Base-by-base conservation (phyloP, 2,329 filamentous ascomycete genomes). In the Stachybotrys chartarum region DNA sequence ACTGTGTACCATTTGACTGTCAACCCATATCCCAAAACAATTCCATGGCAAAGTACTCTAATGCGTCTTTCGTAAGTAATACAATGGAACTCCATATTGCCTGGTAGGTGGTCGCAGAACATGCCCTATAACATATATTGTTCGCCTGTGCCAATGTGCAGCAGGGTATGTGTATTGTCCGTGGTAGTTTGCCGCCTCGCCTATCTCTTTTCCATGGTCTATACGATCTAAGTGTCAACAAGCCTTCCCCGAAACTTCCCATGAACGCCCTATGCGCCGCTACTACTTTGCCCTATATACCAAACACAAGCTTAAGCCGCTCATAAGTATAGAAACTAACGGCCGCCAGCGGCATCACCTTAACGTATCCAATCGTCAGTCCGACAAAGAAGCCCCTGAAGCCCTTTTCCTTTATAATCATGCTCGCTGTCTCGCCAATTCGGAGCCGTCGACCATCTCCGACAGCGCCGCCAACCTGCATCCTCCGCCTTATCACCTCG, bases 401-500 rank as follows among this genome's bases (percentile, higher is more conserved):
- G 0, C 94, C 94, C 55, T 80, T 81, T 72, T 97, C 91, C 50
- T 80, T 75, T 62, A 85, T 85, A 59, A 99, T 94, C 67, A 85
- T 80, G 60, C 73, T 75, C 3, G 86, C 86, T 1, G 93, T 96
- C 73, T 97, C 93, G 16, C 76, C 75, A 60, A 99, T 90, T 52
- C 85, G 79, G 50, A 96, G 72, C 50, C 89, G 78, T 63, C 84
- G 90, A 0, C 93, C 92, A 68, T 97, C 92, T 1, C 94, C 94
- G 1, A 97, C 91, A 0, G 93, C 92, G 11, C 93, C 94, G 51
- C 91, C 90, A 14, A 99, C 94, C 70, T 99, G 94, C 93, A 99
- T 97, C 51, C 94, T 81, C 60, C 94, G 81, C 57, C 94, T 79
- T 56, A 97, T 88, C 16, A 99, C 90, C 71, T 99, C 94, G 3